Evolutionary conservation across 768 basidiomycete genomes (phyloP), one percentile per base, ranked within the genome.

Genomic region (Porphyrellus cyaneotinctus): DNA sequence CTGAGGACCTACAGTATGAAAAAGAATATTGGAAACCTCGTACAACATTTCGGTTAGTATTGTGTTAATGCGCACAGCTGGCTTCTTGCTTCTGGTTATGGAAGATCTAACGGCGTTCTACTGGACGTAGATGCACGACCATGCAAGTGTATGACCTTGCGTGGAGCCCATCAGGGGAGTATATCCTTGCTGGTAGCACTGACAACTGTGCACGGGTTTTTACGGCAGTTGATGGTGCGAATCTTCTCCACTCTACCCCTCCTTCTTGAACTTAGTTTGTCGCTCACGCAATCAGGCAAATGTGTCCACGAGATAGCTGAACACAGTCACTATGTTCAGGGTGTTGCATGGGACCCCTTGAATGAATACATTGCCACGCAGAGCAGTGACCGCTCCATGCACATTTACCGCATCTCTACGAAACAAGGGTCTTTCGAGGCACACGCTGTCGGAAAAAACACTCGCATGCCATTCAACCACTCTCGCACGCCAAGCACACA

Each of bases 61-160:
- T 44, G n/a, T n/a, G n/a, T 28, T 6, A 30, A 43, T 51, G 36
- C 38, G 20, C 55, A 8, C 24, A 12, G 20, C 4, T 32, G 18
- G 28, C 30, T 42, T 20, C 14, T 18, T 33, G n/a, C 14, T n/a
- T 24, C 32, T 43, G 1, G 43, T 32, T 24, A 18, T 6, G 17
- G 36, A 20, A 26, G 26, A 41, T 39, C 52, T 64, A 12, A 64
- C 37, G 2, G n/a, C 15, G 13, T 4, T 49, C 28, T 15, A 10
- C 17, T 26, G 38, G 24, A 20, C 41, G n/a, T 64, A 95, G 94
- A 52, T 92, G 91, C 59, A 91, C 93, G 2, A 86, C 87, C 5
- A 91, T 95, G 82, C 93, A 98, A 68, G 93, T 98, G 7, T 99
- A 99, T 68, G 97, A 99, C 64, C 76, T 99, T 23, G 92, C 94